Evolutionary conservation across 2,329 filamentous ascomycete species (phyloP), one percentile per base, ranked within the genome.

Genomic region (Chalaropsis ovoidea): DNA sequence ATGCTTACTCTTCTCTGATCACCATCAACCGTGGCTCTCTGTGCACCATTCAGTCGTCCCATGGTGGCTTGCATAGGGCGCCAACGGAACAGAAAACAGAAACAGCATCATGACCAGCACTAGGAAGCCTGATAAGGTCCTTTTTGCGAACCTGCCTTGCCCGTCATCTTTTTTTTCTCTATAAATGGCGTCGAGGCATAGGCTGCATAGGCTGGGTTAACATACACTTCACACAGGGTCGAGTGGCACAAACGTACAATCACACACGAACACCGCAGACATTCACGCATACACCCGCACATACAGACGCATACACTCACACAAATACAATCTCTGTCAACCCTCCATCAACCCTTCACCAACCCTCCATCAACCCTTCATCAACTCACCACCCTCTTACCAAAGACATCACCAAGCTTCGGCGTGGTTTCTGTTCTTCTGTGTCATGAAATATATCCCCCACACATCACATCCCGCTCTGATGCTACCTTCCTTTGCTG

Each of bases 381-480:
- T 31, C 11, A 15, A 56, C 8, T 19, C 17, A n/a, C 19, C 27
- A 39, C 52, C 24, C 10, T 56, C 24, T 22, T 11, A 35, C 27
- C 15, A 22, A 31, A 3, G 24, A 35, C 52, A 17, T n/a, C 5
- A 11, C 52, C 4, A 17, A 11, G 52, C 10, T 35, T 35, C 22
- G 31, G 17, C 27, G 35, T 11, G 2, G 6, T 35, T 27, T 17
- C 8, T 56, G 24, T 56, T 56, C 22, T 56, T 56, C 52, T 56
- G 52, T 56, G 52, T 56, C 52, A 56, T 56, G 52, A n/a, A 62
- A 19, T 43, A 31, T 11, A n/a, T 65, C 35, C 52, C 42, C 54
- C 62, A 31, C 41, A 19, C 27, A 22, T 15, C 31, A 35, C 31
- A 31, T 58, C 31, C 1, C 54, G 11, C 31, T 13, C 7, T 39